phyloP scores from a whole-genome alignment of 805 yeast genomes.

The Suhomyces faveliae region DNA sequence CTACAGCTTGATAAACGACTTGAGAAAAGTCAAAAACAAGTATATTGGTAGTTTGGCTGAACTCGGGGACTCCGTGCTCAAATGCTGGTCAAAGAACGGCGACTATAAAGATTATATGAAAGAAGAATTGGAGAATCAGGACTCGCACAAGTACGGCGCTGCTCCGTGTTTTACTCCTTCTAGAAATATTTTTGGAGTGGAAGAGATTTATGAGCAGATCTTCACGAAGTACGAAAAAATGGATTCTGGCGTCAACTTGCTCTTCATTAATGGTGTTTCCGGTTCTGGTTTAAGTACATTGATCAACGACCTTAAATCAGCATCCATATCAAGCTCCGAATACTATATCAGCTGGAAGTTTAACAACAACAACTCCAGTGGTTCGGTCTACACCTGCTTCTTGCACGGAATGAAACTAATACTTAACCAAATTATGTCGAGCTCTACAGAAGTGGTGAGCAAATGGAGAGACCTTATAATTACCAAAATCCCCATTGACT shows the following conservation, averaged over 20 bases:
- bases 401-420: conserved; percentile 38
- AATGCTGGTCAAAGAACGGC: conserved; percentile 3
- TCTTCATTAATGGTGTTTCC: conserved; percentile 38
- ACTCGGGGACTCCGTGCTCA: background rate
- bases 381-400: conserved; percentile 35
- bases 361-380: conserved; percentile 23
- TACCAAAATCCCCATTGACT: conserved; percentile 39
- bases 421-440: conserved; percentile 41
- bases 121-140: background rate
- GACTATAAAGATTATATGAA: conserved; percentile 4
- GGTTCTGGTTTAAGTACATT: conserved; percentile 50
- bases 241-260: conserved; percentile 19
- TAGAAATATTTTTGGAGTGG: conserved; percentile 14
- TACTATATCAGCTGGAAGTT: conserved; percentile 34
- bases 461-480: conserved; percentile 43
- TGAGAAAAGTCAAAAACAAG: conserved; percentile 22
- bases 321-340: conserved; percentile 29
- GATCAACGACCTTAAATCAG: conserved; percentile 36
- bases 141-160: conserved; percentile 6
- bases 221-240: conserved; percentile 8
- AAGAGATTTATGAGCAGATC: conserved; percentile 10
- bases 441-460: conserved; percentile 31
- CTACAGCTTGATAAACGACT: conserved; percentile 34
- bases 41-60: conserved; percentile 13
- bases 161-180: conserved; percentile 11